Percentiles rank a stretch among this genome's conserved stretches.
These are phyloP conservation scores for Pleurotus djamor DNA, from an alignment of 768 basidiomycete species.

Conservation along the genomic window DNA sequence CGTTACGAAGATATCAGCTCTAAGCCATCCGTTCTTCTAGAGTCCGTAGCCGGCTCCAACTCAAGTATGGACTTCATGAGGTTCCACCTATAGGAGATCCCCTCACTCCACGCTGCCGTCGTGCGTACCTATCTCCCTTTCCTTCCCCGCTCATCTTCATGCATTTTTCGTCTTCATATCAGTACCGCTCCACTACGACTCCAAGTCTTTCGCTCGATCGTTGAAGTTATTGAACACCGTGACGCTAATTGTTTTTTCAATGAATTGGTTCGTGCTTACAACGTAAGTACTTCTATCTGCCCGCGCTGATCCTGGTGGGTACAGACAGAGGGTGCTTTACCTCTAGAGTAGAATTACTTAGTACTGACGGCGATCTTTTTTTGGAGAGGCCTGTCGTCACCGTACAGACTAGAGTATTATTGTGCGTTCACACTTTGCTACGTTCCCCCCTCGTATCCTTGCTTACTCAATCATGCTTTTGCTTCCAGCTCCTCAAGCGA, in stretches of 20 bases:
- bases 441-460: background rate
- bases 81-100: background rate
- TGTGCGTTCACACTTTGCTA: background rate
- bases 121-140: background rate
- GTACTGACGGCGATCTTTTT: background rate
- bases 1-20: background rate
- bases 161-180: background rate
- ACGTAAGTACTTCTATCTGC: background rate
- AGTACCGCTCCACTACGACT: background rate
- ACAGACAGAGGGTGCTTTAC: no score
- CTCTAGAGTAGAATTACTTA: background rate
- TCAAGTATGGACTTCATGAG: background rate
- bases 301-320: no score
- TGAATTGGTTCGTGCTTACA: background rate
- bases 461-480: background rate
- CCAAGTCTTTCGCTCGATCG: background rate
- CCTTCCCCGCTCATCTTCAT: no score
- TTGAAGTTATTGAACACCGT: background rate
- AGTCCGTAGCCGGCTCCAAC: no score
- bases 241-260: background rate
- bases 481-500: background rate
- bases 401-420: background rate
- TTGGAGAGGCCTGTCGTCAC: background rate
- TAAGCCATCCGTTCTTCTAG: background rate
- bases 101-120: background rate